Percentiles rank a stretch among this genome's conserved stretches.
These are phyloP conservation scores for Hippophae tibetana DNA, from an alignment of 306 rosid species.

Conservation along the genomic window DNA sequence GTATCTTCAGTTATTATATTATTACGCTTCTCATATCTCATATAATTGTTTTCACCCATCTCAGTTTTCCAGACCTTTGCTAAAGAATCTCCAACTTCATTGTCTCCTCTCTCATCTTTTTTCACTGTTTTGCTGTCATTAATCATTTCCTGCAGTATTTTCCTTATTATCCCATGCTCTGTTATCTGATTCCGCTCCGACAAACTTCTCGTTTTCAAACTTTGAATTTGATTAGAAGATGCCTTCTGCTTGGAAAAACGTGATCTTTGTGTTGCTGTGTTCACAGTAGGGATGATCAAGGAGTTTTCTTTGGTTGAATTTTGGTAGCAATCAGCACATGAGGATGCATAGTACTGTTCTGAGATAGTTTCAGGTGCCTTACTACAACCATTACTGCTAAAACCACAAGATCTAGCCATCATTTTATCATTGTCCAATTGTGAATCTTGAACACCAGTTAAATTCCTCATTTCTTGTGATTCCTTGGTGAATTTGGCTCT, in stretches of 20 bases:
- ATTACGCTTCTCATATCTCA: too few relatives aligned
- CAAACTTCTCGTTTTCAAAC: conserved; percentile 7
- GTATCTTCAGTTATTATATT: too few relatives aligned
- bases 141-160: conserved; percentile 18
- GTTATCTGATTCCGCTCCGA: background rate
- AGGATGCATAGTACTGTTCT: conserved; percentile 4
- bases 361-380: background rate
- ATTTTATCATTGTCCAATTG: conserved; percentile 2
- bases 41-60: too few relatives aligned
- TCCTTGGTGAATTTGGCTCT: conserved; percentile 1
- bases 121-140: conserved; percentile 9
- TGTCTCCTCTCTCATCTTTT: background rate
- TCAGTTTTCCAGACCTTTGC: too few relatives aligned
- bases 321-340: conserved; percentile 3
- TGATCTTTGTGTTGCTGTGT: background rate
- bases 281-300: background rate
- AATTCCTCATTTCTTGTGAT: background rate
- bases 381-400: background rate
- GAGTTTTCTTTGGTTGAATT: conserved; percentile 2
- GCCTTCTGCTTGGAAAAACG: background rate
- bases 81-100: too few relatives aligned
- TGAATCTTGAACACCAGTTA: conserved; percentile 5
- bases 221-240: conserved; percentile 9
- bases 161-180: conserved; percentile 7
- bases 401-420: conserved; percentile 7